A percentile compares a stretch with the other conserved stretches of the same genome.
These are phyloP conservation scores for Corymbia calophylla DNA, from an alignment of 441 rosid genomes.

Conservation along the genomic window DNA sequence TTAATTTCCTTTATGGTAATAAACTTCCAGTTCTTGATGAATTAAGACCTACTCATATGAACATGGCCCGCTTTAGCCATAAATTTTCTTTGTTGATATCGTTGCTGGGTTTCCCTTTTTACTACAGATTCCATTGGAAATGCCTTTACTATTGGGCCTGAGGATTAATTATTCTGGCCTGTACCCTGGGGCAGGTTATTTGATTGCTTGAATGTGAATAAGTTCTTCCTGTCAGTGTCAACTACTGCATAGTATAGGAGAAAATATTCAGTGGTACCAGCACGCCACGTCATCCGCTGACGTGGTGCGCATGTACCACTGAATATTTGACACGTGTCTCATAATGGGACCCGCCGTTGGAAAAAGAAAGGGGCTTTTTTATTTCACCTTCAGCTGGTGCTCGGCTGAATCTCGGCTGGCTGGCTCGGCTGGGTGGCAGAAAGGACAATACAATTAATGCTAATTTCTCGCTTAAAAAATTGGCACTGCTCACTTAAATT, in stretches of 20 bases:
- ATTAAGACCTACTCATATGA: not conserved
- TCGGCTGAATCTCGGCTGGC: no score
- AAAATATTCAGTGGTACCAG: no score
- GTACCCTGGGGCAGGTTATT: not conserved
- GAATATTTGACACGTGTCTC: no score
- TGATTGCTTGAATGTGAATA: not conserved
- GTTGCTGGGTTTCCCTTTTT: not conserved
- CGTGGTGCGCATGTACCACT: no score
- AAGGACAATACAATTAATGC: no score
- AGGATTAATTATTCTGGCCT: not conserved
- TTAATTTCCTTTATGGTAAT: not conserved
- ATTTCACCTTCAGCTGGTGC: no score
- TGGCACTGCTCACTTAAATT: no score
- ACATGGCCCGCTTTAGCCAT: not conserved
- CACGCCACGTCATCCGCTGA: no score
- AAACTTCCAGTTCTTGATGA: not conserved
- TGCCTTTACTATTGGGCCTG: not conserved
- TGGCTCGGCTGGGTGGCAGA: no score
- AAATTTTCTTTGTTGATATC: not conserved
- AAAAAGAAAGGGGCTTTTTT: no score
- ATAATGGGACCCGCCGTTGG: no score
- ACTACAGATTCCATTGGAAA: not conserved
- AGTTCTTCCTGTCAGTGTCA: not conserved
- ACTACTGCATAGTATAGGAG: not conserved
- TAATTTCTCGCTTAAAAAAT: no score